Evolutionary conservation across 495 filamentous ascomycete species (phyloP), one percentile per base, ranked within the genome.

Genomic region (Penicillium manginii): DNA sequence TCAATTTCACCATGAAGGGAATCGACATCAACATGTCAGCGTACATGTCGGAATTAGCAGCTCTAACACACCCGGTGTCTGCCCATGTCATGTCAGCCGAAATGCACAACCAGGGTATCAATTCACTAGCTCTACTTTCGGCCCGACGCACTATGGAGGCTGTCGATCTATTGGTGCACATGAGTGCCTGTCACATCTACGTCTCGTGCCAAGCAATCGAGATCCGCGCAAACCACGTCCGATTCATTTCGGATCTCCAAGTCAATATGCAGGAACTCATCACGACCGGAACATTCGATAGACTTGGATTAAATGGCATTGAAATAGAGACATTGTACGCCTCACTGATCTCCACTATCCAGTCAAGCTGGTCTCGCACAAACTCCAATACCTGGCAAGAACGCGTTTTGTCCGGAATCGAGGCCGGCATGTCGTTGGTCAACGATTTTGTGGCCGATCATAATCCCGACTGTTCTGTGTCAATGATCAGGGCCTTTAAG

Each of bases 21-120:
- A 75, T 86, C 7, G 86, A 89, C 55, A 81, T 88, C 62, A 85
- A 80, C 58, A 84, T 86, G 76, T 82, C 86, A 0, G 76, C 84
- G 0, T 86, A 86, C 59, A 79, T 83, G 70, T 78, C 83, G 6
- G 86, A 89, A 61, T 67, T 79, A 23, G 76, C 71, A 3, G 78
- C 74, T 53, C 73, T 82, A 11, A 77, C 81, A 1, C 70, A 78
- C 23, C 82, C 82, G 0, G 72, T 86, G 59, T 77, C 73, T 53
- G 59, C 67, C 1, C 80, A 84, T 60, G 74, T 85, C 0, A 78
- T 82, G 58, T 66, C 75, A 2, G 81, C 83, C 5, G 84, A 87
- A 57, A 82, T 83, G 77, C 58, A 73, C 23, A 86, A 87, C 54
- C 84, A 87, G 63, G 69, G 72, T 3, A 62, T 86, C 39, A 86